Percentiles rank a stretch among this genome's conserved stretches.
Conservation (phyloP, 257 asterid species). For the Solanum pimpinellifolium region DNA sequence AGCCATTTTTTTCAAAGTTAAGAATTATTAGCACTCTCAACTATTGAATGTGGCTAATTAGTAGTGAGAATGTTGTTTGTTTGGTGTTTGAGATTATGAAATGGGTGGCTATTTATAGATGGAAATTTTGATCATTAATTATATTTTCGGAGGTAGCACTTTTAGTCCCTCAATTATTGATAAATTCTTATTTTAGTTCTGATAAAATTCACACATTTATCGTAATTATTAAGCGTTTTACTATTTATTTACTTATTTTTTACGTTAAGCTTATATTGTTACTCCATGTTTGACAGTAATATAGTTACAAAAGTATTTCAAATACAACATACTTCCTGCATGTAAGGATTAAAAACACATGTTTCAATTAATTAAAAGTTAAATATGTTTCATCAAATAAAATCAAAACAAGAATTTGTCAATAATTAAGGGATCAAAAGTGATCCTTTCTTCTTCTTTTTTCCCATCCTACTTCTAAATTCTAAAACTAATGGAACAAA, state of each 20-base stretch:
- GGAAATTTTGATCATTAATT: neutral
- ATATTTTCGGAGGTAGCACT: neutral
- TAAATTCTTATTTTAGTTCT: neutral
- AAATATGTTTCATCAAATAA: neutral
- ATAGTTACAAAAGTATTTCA: neutral
- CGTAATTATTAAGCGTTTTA: neutral
- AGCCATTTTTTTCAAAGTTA: neutral
- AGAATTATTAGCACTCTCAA: neutral
- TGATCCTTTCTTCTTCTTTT: neutral
- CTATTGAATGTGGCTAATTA: neutral
- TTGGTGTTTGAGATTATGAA: neutral
- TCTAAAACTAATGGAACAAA: neutral
- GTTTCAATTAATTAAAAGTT: neutral
- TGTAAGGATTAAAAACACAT: neutral
- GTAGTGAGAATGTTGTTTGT: neutral
- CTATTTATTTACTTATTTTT: neutral
- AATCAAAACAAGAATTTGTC: neutral
- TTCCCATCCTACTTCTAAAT: neutral
- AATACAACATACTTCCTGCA: neutral
- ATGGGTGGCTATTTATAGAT: neutral
- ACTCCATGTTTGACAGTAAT: neutral
- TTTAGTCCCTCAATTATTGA: neutral
- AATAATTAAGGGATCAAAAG: neutral
- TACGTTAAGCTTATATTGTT: neutral
- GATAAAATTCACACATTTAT: rapidly evolving